Evolutionary conservation across 176 grass and related monocot genomes (phyloP).

Genomic region (Poa pratensis): DNA sequence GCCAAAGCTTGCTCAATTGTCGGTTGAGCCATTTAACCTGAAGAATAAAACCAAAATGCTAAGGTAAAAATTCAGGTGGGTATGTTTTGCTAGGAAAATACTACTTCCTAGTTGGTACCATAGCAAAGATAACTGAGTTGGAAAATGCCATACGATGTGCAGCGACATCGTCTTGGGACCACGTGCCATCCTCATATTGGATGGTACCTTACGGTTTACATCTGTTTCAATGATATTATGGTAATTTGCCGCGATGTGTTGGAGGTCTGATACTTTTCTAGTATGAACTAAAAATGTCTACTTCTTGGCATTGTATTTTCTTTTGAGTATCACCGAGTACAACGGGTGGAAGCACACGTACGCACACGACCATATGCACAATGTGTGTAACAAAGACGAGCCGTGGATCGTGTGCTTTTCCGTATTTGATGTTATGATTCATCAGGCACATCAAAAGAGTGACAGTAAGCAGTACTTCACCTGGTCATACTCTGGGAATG

Average conservation of each 20-base stretch:
- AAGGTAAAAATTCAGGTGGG: conserved; percentile 8
- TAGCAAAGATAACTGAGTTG: background rate
- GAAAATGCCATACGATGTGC: background rate
- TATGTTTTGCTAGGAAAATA: background rate
- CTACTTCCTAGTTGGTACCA: background rate
- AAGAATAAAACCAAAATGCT: conserved; percentile 35
- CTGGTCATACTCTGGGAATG: conserved; percentile 92
- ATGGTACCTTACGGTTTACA: background rate
- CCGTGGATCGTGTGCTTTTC: background rate
- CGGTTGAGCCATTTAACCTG: conserved; percentile 99
- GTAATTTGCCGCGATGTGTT: background rate
- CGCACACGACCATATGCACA: background rate
- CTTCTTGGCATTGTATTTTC: background rate
- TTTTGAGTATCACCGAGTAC: background rate
- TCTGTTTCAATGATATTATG: background rate
- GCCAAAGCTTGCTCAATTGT: conserved; percentile 87
- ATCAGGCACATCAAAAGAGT: background rate
- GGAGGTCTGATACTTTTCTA: background rate
- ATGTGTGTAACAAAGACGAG: background rate
- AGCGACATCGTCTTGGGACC: background rate
- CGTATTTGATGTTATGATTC: background rate
- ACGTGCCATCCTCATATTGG: background rate
- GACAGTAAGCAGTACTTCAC: conserved; percentile 44
- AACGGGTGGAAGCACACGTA: background rate
- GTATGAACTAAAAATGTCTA: background rate